These are phyloP conservation scores for Agarophyton chilense DNA, from an alignment of 23 red algal species.

Conservation along the genomic window DNA sequence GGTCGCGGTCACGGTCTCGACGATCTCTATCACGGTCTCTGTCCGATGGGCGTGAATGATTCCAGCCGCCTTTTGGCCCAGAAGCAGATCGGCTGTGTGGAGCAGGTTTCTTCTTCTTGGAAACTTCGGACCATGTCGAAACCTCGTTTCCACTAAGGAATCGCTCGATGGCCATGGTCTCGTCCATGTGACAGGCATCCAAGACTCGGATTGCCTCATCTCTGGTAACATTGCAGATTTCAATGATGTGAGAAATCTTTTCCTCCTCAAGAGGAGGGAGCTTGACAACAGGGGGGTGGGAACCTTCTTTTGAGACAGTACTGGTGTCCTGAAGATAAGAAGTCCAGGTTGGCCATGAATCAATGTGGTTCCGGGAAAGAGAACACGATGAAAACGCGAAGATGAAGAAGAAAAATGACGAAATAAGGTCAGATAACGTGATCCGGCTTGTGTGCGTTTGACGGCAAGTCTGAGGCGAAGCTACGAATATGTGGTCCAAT, in stretches of 20 bases:
- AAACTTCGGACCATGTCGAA: constrained; percentile 61
- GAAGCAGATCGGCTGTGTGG: constrained; percentile 16
- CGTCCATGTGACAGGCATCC: constrained; percentile 66
- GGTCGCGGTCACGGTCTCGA: constrained; percentile 45
- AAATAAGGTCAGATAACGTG: neutral
- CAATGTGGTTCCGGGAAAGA: neutral
- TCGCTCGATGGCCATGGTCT: constrained; percentile 67
- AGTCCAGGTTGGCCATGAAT: neutral
- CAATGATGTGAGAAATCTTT: constrained; percentile 58
- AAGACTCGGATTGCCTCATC: constrained; percentile 67
- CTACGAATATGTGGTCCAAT: neutral
- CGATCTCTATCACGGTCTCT: constrained; percentile 53
- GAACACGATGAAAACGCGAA: neutral
- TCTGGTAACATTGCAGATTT: constrained; percentile 61
- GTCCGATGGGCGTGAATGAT: neutral
- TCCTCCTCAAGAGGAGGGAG: constrained; percentile 50
- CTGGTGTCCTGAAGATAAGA: constrained; percentile 6
- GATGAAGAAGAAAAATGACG: neutral
- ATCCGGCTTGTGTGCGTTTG: neutral
- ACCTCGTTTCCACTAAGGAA: constrained; percentile 58
- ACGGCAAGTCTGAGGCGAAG: neutral
- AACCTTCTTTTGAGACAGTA: neutral
- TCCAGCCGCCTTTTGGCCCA: constrained; percentile 9
- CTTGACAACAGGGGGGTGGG: constrained; percentile 16
- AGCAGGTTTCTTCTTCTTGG: constrained; percentile 66